These are phyloP conservation scores for Akanthomyces uredinophilus DNA, from an alignment of 2,329 filamentous ascomycete genomes.

Conservation along the genomic window DNA sequence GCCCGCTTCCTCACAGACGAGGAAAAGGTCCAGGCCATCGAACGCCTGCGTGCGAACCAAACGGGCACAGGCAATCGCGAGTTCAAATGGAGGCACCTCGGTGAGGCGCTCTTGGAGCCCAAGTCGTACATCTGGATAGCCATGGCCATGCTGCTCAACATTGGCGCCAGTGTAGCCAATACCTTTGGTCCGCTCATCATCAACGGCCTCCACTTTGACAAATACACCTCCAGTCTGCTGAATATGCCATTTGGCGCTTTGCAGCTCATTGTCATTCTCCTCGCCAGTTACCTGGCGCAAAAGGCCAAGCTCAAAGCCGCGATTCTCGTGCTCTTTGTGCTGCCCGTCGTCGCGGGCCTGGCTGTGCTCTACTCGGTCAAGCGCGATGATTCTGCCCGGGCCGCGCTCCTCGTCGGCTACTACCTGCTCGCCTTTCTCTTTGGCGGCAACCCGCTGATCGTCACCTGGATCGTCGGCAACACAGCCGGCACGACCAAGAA, in stretches of 20 bases:
- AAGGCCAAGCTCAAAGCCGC: constrained; percentile 52
- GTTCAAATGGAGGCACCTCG: constrained; percentile 62
- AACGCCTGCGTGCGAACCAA: constrained; percentile 68
- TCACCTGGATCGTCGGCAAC: constrained; percentile 65
- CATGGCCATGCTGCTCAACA: constrained; percentile 57
- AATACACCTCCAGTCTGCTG: constrained; percentile 52
- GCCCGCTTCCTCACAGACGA: constrained; percentile 56
- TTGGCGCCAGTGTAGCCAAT: constrained; percentile 58
- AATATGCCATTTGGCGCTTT: constrained; percentile 64
- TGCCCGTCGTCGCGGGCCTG: constrained; percentile 57
- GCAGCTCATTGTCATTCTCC: constrained; percentile 55
- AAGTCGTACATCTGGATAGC: constrained; percentile 56
- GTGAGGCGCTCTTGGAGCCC: constrained; percentile 42
- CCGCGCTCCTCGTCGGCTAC: constrained; percentile 53
- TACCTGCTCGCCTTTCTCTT: constrained; percentile 64
- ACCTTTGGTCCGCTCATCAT: constrained; percentile 62
- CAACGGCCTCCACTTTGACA: constrained; percentile 54
- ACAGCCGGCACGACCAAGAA: constrained; percentile 65
- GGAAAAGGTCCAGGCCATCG: constrained; percentile 63
- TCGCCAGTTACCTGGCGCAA: constrained; percentile 53
- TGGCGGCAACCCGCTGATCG: constrained; percentile 59
- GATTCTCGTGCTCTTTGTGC: constrained; percentile 47
- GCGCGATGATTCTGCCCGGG: constrained; percentile 35
- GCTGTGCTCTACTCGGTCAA: constrained; percentile 50
- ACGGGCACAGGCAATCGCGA: constrained; percentile 68